Evolutionary conservation across 352 stramenopile species (phyloP).

Genomic region (Proteromonas lacertae): DNA sequence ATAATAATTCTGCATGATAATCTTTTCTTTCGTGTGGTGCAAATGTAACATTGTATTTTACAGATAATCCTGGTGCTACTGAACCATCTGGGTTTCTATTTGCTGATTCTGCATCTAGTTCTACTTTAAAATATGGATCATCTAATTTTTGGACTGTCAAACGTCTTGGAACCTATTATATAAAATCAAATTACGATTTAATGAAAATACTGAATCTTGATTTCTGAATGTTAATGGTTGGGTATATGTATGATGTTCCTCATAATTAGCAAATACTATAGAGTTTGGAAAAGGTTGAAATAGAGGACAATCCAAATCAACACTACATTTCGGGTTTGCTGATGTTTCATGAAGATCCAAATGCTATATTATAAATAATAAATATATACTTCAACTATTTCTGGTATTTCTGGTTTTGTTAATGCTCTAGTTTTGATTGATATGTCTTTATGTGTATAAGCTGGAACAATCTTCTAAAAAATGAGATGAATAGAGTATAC

Average conservation of each 20-base stretch:
- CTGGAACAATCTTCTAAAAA: too few species aligned
- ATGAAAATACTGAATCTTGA: conserved; percentile 13
- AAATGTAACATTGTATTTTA: conserved; percentile 51
- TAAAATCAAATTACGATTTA: too few species aligned
- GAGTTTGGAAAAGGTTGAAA: conserved; percentile 35
- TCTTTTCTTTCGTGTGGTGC: conserved; percentile 40
- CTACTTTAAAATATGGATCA: conserved; percentile 47
- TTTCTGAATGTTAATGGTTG: conserved; percentile 55
- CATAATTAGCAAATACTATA: conserved; percentile 61
- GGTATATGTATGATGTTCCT: conserved; percentile 30
- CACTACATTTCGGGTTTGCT: conserved; percentile 16
- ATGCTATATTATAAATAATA: too few species aligned
- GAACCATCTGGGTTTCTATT: conserved; percentile 7
- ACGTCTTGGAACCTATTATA: conserved; percentile 25
- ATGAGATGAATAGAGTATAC: too few species aligned
- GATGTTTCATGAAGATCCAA: too few species aligned
- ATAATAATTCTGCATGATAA: conserved; percentile 51
- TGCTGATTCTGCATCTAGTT: too few species aligned
- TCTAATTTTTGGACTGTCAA: conserved; percentile 41
- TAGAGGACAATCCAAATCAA: conserved; percentile 35
- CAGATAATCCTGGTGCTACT: conserved; percentile 49
- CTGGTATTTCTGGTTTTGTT: too few species aligned
- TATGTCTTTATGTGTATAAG: too few species aligned
- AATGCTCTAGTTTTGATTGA: too few species aligned
- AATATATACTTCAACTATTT: too few species aligned